A percentile compares a stretch with the other conserved stretches of the same genome.
Conservation (phyloP, 768 basidiomycete genomes). For the Suillus alpinus region DNA sequence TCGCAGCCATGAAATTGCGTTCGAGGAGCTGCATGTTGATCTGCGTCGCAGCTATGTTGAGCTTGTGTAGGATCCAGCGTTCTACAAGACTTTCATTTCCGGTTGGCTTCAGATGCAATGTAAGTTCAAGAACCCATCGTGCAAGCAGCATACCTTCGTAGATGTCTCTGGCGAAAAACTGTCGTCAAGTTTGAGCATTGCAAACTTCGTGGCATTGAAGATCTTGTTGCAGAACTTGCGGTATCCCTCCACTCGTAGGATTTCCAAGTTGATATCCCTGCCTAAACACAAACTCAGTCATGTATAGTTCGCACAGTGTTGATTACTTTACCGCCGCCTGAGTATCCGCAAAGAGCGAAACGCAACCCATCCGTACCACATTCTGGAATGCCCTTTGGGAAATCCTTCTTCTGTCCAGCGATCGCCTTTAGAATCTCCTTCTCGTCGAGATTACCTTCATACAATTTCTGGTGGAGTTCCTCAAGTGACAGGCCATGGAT, state of each 20-base stretch:
- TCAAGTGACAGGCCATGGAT: constrained; percentile 83
- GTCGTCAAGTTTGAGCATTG: constrained; percentile 94
- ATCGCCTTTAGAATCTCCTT: constrained; percentile 90
- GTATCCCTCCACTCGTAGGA: constrained; percentile 94
- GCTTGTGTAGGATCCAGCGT: constrained; percentile 92
- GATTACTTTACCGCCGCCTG: constrained; percentile 65
- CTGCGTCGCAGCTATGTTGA: constrained; percentile 76
- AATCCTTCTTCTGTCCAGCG: constrained; percentile 97
- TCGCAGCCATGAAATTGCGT: constrained; percentile 92
- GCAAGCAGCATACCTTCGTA: constrained; percentile 51
- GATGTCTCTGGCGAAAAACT: constrained; percentile 72
- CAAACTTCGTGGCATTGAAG: constrained; percentile 98
- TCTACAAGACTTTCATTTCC: constrained; percentile 92
- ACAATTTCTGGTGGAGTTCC: constrained; percentile 77
- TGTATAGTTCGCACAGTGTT: not conserved
- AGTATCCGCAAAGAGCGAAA: constrained; percentile 94
- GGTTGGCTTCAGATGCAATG: constrained; percentile 54
- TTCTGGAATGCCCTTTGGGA: constrained; percentile 98
- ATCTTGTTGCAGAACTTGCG: constrained; percentile 99
- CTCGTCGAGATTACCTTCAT: constrained; percentile 90
- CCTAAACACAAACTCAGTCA: constrained; percentile 42
- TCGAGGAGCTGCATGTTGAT: constrained; percentile 74
- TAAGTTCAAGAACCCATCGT: not conserved
- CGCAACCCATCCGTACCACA: constrained; percentile 96
- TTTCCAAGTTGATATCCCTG: constrained; percentile 96